These are phyloP conservation scores for Russula earlei DNA, from an alignment of 768 basidiomycete genomes.

Conservation along the genomic window DNA sequence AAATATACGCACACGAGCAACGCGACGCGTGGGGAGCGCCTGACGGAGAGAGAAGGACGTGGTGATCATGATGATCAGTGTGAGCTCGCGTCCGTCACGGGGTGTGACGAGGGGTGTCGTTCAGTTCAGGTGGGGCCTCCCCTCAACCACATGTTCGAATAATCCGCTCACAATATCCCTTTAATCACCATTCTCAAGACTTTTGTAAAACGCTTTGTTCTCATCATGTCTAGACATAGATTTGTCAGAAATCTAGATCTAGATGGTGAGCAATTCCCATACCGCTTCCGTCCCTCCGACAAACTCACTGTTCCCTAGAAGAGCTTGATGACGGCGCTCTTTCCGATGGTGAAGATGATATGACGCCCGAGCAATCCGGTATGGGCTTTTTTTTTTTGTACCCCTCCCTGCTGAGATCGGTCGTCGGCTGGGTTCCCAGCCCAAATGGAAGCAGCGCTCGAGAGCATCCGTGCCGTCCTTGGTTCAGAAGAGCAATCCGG, in stretches of 20 bases:
- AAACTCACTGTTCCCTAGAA: conserved; percentile 35
- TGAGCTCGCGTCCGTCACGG: conserved; percentile 3
- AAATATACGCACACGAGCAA: conserved; percentile 37
- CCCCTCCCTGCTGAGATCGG: background rate
- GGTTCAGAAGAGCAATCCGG: conserved; percentile 58
- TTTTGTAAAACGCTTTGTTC: conserved; percentile 18
- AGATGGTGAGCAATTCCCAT: conserved; percentile 36
- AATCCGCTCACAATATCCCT: conserved; percentile 1
- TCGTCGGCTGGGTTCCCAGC: conserved; percentile 30
- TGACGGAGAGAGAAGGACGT: conserved; percentile 36
- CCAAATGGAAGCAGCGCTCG: conserved; percentile 62
- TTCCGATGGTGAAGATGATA: conserved; percentile 68
- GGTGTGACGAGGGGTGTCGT: background rate
- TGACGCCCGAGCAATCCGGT: conserved; percentile 83
- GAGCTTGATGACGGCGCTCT: conserved; percentile 79
- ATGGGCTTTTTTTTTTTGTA: conserved; percentile 30
- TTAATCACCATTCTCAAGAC: conserved; percentile 18
- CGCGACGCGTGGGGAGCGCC: conserved; percentile 23
- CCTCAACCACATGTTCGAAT: conserved; percentile 12
- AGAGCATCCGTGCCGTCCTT: conserved; percentile 55
- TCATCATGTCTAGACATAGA: conserved; percentile 83
- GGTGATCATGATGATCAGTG: background rate
- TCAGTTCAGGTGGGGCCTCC: conserved; percentile 4
- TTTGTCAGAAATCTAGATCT: conserved; percentile 81
- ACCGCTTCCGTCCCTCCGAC: background rate